phyloP scores from a whole-genome alignment of 768 basidiomycete species.

The Naganishia antarctica region DNA sequence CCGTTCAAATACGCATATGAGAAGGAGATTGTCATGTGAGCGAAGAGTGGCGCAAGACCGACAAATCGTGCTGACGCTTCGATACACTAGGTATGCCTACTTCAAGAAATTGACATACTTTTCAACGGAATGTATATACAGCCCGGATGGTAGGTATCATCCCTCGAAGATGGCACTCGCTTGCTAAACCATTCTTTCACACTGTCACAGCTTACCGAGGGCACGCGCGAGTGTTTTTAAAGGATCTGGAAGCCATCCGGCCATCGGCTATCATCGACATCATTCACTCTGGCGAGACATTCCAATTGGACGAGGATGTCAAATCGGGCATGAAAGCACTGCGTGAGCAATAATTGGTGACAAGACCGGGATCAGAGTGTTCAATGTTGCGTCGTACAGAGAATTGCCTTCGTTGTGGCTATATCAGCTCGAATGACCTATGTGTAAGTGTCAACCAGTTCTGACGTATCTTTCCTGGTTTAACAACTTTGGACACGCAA shows the following conservation, averaged over 20 bases:
- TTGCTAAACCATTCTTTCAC: neutral
- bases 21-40: conserved; percentile 98
- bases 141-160: conserved; percentile 61
- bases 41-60: neutral
- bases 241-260: conserved; percentile 87
- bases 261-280: conserved; percentile 97
- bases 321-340: conserved; percentile 75
- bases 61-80: neutral
- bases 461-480: neutral
- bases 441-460: conserved; percentile 38
- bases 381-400: conserved; percentile 53
- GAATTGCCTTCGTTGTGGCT: conserved; percentile 85
- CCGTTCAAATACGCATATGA: conserved; percentile 99
- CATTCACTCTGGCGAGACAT: conserved; percentile 90
- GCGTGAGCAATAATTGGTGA: conserved; percentile 56
- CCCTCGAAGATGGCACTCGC: neutral
- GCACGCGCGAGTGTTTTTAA: conserved; percentile 87
- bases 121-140: conserved; percentile 98
- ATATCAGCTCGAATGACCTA: conserved; percentile 91
- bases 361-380: neutral
- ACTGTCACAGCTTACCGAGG: conserved; percentile 74
- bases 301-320: conserved; percentile 78
- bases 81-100: conserved; percentile 77
- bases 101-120: conserved; percentile 99
- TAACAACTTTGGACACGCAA: too few species aligned